Evolutionary conservation across 768 basidiomycete genomes (phyloP).

Genomic region (Inosperma sp.): DNA sequence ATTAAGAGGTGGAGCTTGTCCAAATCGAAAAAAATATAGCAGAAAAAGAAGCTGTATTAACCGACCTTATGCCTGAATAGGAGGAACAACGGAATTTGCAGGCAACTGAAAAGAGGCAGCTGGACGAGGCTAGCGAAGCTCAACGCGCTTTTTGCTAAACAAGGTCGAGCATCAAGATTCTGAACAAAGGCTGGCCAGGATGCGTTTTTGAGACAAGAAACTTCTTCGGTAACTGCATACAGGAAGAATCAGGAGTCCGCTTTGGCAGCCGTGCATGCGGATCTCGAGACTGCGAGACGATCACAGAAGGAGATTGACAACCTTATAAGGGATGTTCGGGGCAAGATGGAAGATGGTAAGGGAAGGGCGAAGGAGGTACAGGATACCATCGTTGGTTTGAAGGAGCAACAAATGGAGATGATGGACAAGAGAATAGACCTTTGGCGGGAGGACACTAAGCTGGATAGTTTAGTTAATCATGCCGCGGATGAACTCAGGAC

Average conservation of each 20-base stretch:
- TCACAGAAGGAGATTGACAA: constrained; percentile 55
- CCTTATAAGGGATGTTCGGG: constrained; percentile 52
- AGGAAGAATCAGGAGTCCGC: constrained; percentile 51
- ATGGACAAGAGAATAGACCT: constrained; percentile 84
- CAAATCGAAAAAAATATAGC: constrained; percentile 55
- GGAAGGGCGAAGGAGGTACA: constrained; percentile 50
- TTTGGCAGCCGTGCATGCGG: constrained; percentile 47
- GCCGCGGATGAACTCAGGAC: constrained; percentile 77
- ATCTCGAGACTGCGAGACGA: constrained; percentile 44
- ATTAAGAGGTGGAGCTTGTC: no score
- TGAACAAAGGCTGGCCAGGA: constrained; percentile 81
- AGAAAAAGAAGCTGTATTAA: constrained; percentile 58
- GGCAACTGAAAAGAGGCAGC: constrained; percentile 52
- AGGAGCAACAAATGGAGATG: constrained; percentile 63
- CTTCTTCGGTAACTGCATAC: constrained; percentile 62
- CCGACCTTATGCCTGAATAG: constrained; percentile 67
- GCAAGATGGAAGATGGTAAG: constrained; percentile 62
- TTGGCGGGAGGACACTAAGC: constrained; percentile 92
- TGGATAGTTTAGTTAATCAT: constrained; percentile 70
- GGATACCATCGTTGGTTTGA: constrained; percentile 56
- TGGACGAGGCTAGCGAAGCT: constrained; percentile 75
- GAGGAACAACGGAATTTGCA: constrained; percentile 50
- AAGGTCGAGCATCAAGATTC: constrained; percentile 84
- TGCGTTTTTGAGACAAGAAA: constrained; percentile 73
- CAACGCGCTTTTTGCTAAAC: constrained; percentile 79